phyloP scores from a whole-genome alignment of 169 alveolate species.

The Plasmodium vinckei region DNA sequence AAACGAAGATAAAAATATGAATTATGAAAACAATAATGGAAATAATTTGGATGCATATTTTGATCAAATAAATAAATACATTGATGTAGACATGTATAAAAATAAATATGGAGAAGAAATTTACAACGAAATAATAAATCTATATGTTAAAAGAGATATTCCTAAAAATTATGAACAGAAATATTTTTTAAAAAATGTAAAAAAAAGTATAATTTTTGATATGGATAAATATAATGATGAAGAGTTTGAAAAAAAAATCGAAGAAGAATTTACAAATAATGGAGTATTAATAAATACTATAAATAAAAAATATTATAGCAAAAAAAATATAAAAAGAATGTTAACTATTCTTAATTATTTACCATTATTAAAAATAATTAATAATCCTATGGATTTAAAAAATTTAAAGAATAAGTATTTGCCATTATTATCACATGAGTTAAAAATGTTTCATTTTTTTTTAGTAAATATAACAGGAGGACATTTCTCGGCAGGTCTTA shows the following conservation, averaged over 20 bases:
- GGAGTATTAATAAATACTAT: conserved; percentile 54
- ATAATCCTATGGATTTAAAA: conserved; percentile 59
- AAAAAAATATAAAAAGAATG: conserved; percentile 20
- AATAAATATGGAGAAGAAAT: conserved; percentile 31
- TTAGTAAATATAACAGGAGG: conserved; percentile 86
- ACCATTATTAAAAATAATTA: conserved; percentile 51
- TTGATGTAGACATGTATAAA: conserved; percentile 42
- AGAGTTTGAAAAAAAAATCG: conserved; percentile 18
- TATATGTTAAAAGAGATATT: conserved; percentile 52
- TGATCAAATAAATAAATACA: conserved; percentile 38
- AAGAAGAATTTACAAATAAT: conserved; percentile 64
- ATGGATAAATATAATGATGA: conserved; percentile 53
- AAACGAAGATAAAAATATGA: no score
- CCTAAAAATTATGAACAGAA: conserved; percentile 49
- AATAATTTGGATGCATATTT: conserved; percentile 13
- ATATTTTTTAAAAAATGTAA: conserved; percentile 17
- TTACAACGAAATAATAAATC: conserved; percentile 32
- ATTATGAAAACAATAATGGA: no score
- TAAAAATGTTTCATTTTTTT: conserved; percentile 75
- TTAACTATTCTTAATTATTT: conserved; percentile 27
- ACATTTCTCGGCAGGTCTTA: conserved; percentile 88
- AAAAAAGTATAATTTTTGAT: conserved; percentile 68
- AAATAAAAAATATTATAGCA: conserved; percentile 39
- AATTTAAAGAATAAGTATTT: conserved; percentile 32
- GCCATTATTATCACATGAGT: conserved; percentile 66